Base-by-base conservation (phyloP, 192 early-diverging fungal genomes). In the Glomus cerebriforme region DNA sequence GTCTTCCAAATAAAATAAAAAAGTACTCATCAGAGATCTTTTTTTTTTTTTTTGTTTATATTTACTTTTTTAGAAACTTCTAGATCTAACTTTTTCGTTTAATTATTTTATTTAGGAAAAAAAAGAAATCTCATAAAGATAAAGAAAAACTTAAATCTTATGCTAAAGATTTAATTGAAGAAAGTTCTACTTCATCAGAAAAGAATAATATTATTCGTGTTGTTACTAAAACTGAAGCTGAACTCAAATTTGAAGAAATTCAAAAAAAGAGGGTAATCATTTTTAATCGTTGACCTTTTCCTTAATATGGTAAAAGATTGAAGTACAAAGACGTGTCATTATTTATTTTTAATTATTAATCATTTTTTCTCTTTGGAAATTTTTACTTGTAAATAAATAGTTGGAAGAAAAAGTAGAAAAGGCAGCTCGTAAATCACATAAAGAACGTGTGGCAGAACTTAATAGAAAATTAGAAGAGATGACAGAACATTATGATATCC, bases 401-500 rank as follows among this genome's bases (percentile, higher is more conserved):
- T 88, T 91, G 88, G 86, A 88, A 77, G 91, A 92, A 69, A 88
- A 89, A 77, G 90, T 92, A 8, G 72, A 82, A 15, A 92, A 93
- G 80, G 85, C 84, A 19, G 93, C 92, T 0, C 72, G 82, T 64
- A 89, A 89, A 79, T 92, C 92, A 13, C 93, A 94, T 84, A 92
- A 91, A 81, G 93, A 94, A 66, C 87, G 89, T 49, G 93, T 94
- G 8, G 88, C 90, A 66, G 92, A 95, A 43, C 88, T 93, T 74
- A 95, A 95, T 80, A 85, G 86, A 34, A 91, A 93, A 75, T 84
- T 95, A 22, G 92, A 92, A 75, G 83, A 88, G 37, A 85, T 95
- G 70, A 89, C 86, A 69, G 93, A 95, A 80, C 93, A 94, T 84
- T 91, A 94, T 84, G 93, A 95, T 80, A 92, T 95, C 82, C 92